Base-by-base conservation (phyloP, 1,139 yeast genomes). In the Entelexis sorbosivorans region DNA sequence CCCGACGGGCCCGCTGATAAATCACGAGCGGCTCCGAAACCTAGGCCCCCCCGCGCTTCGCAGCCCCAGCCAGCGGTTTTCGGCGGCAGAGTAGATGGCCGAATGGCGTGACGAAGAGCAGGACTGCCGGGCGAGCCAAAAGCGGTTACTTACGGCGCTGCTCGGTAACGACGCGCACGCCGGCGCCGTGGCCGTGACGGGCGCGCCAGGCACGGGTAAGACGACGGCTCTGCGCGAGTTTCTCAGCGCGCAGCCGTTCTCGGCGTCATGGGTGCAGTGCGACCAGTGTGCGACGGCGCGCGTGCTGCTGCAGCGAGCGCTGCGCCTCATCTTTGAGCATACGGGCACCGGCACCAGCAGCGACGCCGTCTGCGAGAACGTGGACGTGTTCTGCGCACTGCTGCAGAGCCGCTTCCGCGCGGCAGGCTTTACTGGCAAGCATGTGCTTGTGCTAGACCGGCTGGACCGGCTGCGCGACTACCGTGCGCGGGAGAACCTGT, bases 401-500 rank as follows among this genome's bases (percentile, higher is more conserved):
- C 56, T 79, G 26, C 71, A 69, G 51, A 68, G 63, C 32, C 73
- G 74, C 54, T 62, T 72, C 20, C 58, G 59, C 9, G 66, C 65
- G 5, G 59, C 69, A 0, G 56, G 59, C 0, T 73, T 72, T 55
- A 46, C 56, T 0, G 66, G 69, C 2, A 70, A 68, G n/a, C 82
- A 78, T 58, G 72, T 78, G 6, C 63, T 80, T 38, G 79, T 80
- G 0, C 66, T 80, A n/a, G 86, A 80, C 58, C 64, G 80, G 11
- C 69, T 77, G 33, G 85, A 80, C 60, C 73, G 72, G 54, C 69
- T 80, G 42, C 72, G 73, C 59, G 85, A 78, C 38, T 68, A 71
- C 24, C 36, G 50, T 4, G 66, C 73, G 0, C 35, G 39, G 17
- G 66, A 69, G 14, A 76, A 72, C 10, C 56, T 79, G 10, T 69